Evolutionary conservation across 768 basidiomycete genomes (phyloP), one percentile per base, ranked within the genome.

Genomic region (Pholiota conissans): DNA sequence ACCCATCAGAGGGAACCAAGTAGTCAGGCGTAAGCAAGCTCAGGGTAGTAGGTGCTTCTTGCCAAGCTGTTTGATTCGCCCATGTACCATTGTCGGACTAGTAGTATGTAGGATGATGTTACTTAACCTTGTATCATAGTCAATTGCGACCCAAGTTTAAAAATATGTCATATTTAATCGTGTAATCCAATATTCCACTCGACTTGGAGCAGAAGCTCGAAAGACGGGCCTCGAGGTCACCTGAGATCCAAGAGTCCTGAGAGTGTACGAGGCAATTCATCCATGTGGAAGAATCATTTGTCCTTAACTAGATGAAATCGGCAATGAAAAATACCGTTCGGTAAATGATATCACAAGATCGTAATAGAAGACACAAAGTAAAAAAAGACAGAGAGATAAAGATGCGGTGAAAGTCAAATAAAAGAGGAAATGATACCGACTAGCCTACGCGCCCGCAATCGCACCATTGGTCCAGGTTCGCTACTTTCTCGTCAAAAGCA

Each of bases 401-500:
- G n/a, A n/a, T n/a, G n/a, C n/a, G n/a, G 13, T 32, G 30, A 13
- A 32, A 32, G 30, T 13, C 13, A 32, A 13, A 32, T 13, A 32
- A 32, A 32, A 32, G 30, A 13, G 7, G 30, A 32, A 32, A n/a
- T n/a, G n/a, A n/a, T n/a, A n/a, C n/a, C n/a, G n/a, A n/a, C n/a
- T n/a, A n/a, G n/a, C n/a, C n/a, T n/a, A n/a, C n/a, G n/a, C n/a
- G n/a, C n/a, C n/a, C n/a, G n/a, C n/a, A n/a, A n/a, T n/a, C n/a
- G n/a, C n/a, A n/a, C n/a, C n/a, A n/a, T n/a, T n/a, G n/a, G 13
- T 13, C 30, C 6, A 32, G 13, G 30, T 24, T 8, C 8, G 47
- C 26, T 4, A 28, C 10, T 48, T 48, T 13, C 58, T 27, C 52
- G 45, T 48, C 60, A 65, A n/a, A 50, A 50, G 50, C 72, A 74